A percentile compares a stretch with the other conserved stretches of the same genome.
Evolutionary conservation across 228 moss, liverwort and hornwort species (phyloP).

Genomic region (Sphagnum fallax): DNA sequence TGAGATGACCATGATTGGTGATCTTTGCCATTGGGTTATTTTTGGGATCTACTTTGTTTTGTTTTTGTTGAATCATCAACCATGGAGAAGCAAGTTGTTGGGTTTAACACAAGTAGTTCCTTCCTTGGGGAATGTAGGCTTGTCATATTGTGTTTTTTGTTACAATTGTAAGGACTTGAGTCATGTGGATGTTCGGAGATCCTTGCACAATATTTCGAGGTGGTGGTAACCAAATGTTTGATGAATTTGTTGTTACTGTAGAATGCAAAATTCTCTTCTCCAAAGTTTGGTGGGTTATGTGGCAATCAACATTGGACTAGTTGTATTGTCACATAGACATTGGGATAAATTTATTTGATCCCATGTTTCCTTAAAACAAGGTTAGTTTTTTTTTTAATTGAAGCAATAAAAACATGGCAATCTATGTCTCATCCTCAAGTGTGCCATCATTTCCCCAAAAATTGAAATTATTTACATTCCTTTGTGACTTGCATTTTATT

Average conservation of each 20-base stretch:
- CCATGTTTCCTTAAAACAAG: slow-evolving; percentile 18
- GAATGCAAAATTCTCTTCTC: slow-evolving; percentile 16
- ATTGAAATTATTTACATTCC: too few species aligned
- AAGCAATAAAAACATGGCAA: slow-evolving; percentile 7
- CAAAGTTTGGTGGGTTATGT: slow-evolving; percentile 27
- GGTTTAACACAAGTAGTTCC: slow-evolving; percentile 16
- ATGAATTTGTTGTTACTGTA: slow-evolving; percentile 13
- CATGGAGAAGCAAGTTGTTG: slow-evolving; percentile 32
- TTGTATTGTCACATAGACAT: slow-evolving; percentile 25
- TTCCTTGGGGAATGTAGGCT: slow-evolving; percentile 25
- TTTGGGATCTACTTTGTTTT: slow-evolving; percentile 19
- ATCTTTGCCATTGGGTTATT: slow-evolving; percentile 25
- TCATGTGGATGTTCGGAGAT: slow-evolving; percentile 35
- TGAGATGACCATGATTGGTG: slow-evolving; percentile 2
- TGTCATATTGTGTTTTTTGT: slow-evolving; percentile 26
- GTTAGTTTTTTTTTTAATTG: slow-evolving; percentile 9
- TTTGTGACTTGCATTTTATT: too few species aligned
- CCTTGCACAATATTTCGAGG: slow-evolving; percentile 37
- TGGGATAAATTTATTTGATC: slow-evolving; percentile 37
- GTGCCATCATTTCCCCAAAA: slow-evolving; percentile 23
- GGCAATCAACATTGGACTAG: slow-evolving; percentile 18
- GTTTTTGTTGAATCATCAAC: slow-evolving; percentile 21
- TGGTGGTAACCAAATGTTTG: slow-evolving; percentile 31
- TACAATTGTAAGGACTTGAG: slow-evolving; percentile 30
- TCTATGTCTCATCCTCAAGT: slow-evolving; percentile 21